Base-by-base conservation (phyloP, 177 flowering plant genomes). In the Vitis hybrid region DNA sequence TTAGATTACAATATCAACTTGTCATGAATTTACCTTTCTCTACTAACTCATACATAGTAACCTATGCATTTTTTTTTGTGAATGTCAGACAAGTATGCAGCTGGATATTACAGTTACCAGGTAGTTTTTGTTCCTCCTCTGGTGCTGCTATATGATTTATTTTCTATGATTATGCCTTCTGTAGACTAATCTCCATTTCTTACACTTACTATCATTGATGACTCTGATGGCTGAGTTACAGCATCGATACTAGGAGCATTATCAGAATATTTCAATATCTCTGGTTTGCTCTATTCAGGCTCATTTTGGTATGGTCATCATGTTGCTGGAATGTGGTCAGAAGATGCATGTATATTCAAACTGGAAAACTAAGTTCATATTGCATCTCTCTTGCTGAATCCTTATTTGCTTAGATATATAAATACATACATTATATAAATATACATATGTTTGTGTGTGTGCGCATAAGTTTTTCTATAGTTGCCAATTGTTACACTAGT, bases 21-120 rank as follows among this genome's bases (percentile, higher is more conserved):
- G 8, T 39, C 8, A 39, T 10, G 1, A 14, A 20, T 60, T 16
- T 39, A 31, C 48, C 31, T 59, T 22, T 26, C 19, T 61, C 11
- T 10, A 22, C 19, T 50, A 34, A n/a, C 10, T 50, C 69, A n/a
- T 50, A 50, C 19, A 3, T 65, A 57, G 45, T 39, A 39, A 39
- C 45, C 45, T 39, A 1, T 7, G 29, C 59, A 1, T 16, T 29
- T 2, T 22, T 59, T 79, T 80, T 54, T 70, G 22, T 48, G 18
- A 63, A 26, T 71, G 26, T 65, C 75, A 93, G 98, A 97, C 83
- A 97, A 97, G 71, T 96, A 96, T 86, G 92, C 97, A 11, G 99
- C 98, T 79, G 99, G 98, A 68, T 96, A 96, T 81, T 96, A 94
- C 81, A 94, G 99, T 75, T 96, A 96, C 78, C 92, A 89, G 99